These are phyloP conservation scores for Lactifluus echinatus DNA, from an alignment of 768 basidiomycete species.

Conservation along the genomic window DNA sequence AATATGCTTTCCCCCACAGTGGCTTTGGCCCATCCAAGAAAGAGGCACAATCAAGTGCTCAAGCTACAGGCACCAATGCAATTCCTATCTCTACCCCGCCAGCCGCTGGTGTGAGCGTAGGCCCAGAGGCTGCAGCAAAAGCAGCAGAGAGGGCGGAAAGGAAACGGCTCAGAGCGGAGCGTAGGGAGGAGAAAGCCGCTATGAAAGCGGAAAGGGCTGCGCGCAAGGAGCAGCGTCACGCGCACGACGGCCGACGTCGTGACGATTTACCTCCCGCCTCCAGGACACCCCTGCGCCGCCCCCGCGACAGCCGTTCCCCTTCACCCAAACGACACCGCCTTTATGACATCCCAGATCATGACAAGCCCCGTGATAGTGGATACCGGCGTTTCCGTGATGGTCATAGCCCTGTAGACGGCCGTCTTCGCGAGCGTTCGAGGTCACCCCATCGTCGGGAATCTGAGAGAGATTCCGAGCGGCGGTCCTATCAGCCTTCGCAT, in stretches of 20 bases:
- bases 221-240: slow-evolving; percentile 15
- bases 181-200: slow-evolving; percentile 52
- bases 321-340: slow-evolving; percentile 10
- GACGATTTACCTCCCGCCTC: slow-evolving; percentile 28
- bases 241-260: slow-evolving; percentile 8
- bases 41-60: slow-evolving; percentile 12
- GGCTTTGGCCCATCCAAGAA: slow-evolving; percentile 58
- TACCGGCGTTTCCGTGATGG: slow-evolving; percentile 15
- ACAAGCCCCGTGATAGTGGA: not conserved
- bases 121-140: slow-evolving; percentile 20
- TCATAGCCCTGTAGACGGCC: slow-evolving; percentile 18
- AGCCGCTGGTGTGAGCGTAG: slow-evolving; percentile 6
- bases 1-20: slow-evolving; percentile 30
- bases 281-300: slow-evolving; percentile 15
- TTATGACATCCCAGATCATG: not conserved
- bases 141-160: slow-evolving; percentile 28
- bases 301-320: slow-evolving; percentile 8
- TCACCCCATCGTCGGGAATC: slow-evolving; percentile 23
- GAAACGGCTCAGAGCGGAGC: slow-evolving; percentile 37
- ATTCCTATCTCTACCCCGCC: slow-evolving; percentile 21
- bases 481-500: slow-evolving; percentile 3
- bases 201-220: slow-evolving; percentile 41
- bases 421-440: slow-evolving; percentile 9
- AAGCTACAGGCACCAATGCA: slow-evolving; percentile 27
- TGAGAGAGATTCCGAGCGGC: not conserved